Conservation (phyloP, 176 grass and related monocot species). For the Musa beccarii region DNA sequence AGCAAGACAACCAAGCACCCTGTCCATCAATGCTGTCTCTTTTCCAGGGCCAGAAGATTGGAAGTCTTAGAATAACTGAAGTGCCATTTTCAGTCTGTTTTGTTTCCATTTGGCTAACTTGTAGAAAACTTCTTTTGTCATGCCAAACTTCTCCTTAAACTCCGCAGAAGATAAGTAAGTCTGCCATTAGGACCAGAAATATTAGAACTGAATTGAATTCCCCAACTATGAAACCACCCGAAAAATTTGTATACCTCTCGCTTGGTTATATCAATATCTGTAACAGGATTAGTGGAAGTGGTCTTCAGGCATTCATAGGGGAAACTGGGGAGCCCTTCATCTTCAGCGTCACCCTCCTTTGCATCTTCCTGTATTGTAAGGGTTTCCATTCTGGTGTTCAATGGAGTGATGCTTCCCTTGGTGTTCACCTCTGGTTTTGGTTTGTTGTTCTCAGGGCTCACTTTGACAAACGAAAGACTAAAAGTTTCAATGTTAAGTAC, state of each 20-base stretch:
- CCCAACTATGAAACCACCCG: neutral
- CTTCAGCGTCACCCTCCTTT: slow-evolving; percentile 60
- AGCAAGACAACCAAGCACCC: slow-evolving; percentile 4
- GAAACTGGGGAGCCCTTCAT: slow-evolving; percentile 54
- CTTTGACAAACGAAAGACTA: slow-evolving; percentile 37
- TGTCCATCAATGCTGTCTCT: neutral
- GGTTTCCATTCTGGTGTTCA: slow-evolving; percentile 36
- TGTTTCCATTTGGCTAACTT: slow-evolving; percentile 99
- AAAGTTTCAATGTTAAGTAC: neutral
- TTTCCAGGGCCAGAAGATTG: slow-evolving; percentile 5
- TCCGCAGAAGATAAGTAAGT: slow-evolving; percentile 57
- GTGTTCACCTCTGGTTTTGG: slow-evolving; percentile 50
- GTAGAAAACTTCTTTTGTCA: slow-evolving; percentile 79
- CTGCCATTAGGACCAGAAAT: slow-evolving; percentile 28
- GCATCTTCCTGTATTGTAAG: slow-evolving; percentile 63
- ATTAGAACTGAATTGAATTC: slow-evolving; percentile 2
- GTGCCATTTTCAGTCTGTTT: slow-evolving; percentile 87
- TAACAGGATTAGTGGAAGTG: slow-evolving; percentile 45
- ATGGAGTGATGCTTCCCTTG: slow-evolving; percentile 43
- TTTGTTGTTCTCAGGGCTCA: slow-evolving; percentile 64
- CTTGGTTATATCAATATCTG: slow-evolving; percentile 68
- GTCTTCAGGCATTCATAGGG: slow-evolving; percentile 78
- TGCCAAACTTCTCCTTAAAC: slow-evolving; percentile 81
- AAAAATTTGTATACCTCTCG: slow-evolving; percentile 52
- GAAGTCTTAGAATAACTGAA: slow-evolving; percentile 64